Evolutionary conservation across 208 protist species (phyloP), one percentile per base, ranked within the genome.

Genomic region (Polymyxa betae): DNA sequence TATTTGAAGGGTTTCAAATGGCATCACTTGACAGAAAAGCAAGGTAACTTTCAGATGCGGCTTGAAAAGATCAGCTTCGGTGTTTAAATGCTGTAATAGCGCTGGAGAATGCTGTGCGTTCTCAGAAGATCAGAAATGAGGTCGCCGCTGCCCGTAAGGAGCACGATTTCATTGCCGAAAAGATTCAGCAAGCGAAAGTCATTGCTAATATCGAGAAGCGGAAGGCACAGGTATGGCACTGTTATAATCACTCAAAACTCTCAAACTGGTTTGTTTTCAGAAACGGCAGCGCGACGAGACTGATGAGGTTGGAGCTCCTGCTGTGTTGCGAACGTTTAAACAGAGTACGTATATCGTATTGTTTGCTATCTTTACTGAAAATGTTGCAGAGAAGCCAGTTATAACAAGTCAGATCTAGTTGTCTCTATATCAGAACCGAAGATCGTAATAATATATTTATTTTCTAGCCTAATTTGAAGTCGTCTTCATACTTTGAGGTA

Each of bases 1-100:
- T 96, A 96, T 72, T 92, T 96, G 40, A 92, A 93, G 0, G 87
- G 89, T 32, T 95, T 96, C 91, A 96, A 95, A 72, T 96, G 95
- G 95, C 88, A 95, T 78, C 90, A 96, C 89, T 93, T 96, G 10
- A 94, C 92, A 0, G 94, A 95, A 52, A 87, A 91, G 10, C 88
- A 91, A 12, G 89, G 92, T 93, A 45, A 20, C 60, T 0, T 10
- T 43, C 38, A 0, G 0, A 16, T 77, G 5, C 35, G 0, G 77
- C 35, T 82, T 77, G 16, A n/a, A 60, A 29, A 24, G 24, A 35
- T 77, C 41, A 29, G 0, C 32, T 52, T 43, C 20, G 1, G 46
- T 0, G 5, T 89, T 82, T 29, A 10, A 41, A 46, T 38, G 44
- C n/a, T n/a, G n/a, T n/a, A n/a, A n/a, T 46, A 92, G 93, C 92